These are phyloP conservation scores for Chiua virens DNA, from an alignment of 768 basidiomycete genomes.

Conservation along the genomic window DNA sequence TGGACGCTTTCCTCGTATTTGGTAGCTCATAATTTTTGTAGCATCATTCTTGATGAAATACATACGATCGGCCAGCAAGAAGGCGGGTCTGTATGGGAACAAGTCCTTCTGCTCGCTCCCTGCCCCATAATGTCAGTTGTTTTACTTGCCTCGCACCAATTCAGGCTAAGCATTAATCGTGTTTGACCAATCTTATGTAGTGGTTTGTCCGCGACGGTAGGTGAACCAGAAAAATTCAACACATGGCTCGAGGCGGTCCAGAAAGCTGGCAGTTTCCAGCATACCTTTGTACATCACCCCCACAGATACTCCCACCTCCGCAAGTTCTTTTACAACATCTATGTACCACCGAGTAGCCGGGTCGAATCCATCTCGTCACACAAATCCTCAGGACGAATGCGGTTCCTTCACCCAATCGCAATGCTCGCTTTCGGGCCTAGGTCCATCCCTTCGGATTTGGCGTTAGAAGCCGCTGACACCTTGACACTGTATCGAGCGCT, in stretches of 20 bases:
- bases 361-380: slow-evolving; percentile 41
- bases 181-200: slow-evolving; percentile 29
- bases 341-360: slow-evolving; percentile 10
- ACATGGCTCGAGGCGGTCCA: slow-evolving; percentile 66
- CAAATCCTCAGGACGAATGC: slow-evolving; percentile 38
- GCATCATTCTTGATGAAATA: slow-evolving; percentile 59
- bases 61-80: slow-evolving; percentile 72
- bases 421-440: slow-evolving; percentile 54
- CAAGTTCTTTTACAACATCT: slow-evolving; percentile 57
- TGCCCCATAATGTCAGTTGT: slow-evolving; percentile 66
- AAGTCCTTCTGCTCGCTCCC: slow-evolving; percentile 67
- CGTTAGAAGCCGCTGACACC: slow-evolving; percentile 61
- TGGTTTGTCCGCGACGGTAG: slow-evolving; percentile 72
- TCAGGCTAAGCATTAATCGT: neutral
- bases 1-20: neutral
- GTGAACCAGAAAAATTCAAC: slow-evolving; percentile 63
- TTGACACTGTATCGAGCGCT: slow-evolving; percentile 53
- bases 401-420: slow-evolving; percentile 65
- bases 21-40: slow-evolving; percentile 20
- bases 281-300: slow-evolving; percentile 60
- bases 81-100: slow-evolving; percentile 72
- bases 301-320: slow-evolving; percentile 75
- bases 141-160: neutral
- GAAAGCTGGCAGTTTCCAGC: slow-evolving; percentile 53
- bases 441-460: slow-evolving; percentile 58